A percentile compares a stretch with the other conserved stretches of the same genome.
Evolutionary conservation across 2,329 filamentous ascomycete species (phyloP).

Genomic region (Colletotrichum noveboracense): DNA sequence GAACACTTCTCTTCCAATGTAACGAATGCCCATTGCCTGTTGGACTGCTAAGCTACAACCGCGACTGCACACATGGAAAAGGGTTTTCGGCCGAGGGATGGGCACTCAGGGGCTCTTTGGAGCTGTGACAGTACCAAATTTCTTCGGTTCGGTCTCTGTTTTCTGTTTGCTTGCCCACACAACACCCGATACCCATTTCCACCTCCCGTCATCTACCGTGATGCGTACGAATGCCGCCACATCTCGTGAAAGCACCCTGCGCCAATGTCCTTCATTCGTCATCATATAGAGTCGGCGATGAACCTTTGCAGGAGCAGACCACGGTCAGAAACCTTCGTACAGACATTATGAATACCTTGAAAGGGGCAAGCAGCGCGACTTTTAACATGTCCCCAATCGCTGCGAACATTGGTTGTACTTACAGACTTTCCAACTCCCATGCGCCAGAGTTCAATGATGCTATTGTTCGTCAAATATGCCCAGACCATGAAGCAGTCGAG

Average conservation of each 20-base stretch:
- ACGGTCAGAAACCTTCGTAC: rapidly evolving
- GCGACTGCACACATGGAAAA: neutral
- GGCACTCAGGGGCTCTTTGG: neutral
- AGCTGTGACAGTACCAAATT: neutral
- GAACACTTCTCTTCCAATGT: neutral
- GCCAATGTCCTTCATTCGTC: neutral
- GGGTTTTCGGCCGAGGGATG: neutral
- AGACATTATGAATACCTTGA: neutral
- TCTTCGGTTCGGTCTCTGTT: neutral
- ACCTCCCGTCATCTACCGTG: neutral
- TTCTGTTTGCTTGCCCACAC: neutral
- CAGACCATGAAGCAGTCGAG: too few species aligned
- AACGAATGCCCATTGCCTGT: neutral
- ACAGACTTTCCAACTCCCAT: neutral
- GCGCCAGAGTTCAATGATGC: neutral
- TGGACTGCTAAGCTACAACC: neutral
- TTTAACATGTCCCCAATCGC: neutral
- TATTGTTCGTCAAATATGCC: neutral
- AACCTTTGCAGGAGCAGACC: neutral
- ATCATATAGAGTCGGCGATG: neutral
- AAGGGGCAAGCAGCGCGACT: neutral
- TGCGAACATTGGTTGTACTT: neutral
- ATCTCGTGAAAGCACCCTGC: neutral
- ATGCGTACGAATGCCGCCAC: neutral
- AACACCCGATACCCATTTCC: neutral